Evolutionary conservation across 164 flowering plant genomes (phyloP).

Genomic region (Vitis rotundifolia): DNA sequence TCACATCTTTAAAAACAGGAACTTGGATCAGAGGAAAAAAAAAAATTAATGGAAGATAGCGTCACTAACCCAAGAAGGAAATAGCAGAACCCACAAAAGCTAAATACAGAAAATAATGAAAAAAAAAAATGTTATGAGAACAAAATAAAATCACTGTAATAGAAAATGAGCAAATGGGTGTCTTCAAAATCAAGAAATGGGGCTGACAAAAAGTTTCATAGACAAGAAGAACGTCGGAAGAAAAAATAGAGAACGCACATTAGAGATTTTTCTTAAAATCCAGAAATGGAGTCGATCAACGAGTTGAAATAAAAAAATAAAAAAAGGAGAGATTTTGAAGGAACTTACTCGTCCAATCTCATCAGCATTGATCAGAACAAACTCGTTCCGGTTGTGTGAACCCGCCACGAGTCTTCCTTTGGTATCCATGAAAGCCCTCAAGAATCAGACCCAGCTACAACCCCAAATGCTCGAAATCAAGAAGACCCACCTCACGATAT

Average conservation of each 20-base stretch:
- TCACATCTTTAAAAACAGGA: no score
- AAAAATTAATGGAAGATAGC: no score
- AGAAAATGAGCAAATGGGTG: conserved; percentile 4
- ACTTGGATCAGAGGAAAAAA: no score
- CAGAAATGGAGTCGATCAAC: not conserved
- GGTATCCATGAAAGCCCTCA: conserved; percentile 40
- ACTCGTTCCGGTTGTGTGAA: conserved; percentile 90
- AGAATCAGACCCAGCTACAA: conserved; percentile 1
- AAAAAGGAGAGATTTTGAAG: not conserved
- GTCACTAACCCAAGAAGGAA: no score
- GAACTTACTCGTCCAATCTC: conserved; percentile 73
- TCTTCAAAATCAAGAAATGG: conserved; percentile 10
- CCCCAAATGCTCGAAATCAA: no score
- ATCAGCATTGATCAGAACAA: conserved; percentile 90
- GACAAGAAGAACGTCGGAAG: not conserved
- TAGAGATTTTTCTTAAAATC: no score
- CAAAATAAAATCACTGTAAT: no score
- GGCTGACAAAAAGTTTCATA: not conserved
- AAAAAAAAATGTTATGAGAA: no score
- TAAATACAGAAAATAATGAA: no score
- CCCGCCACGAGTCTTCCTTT: conserved; percentile 83
- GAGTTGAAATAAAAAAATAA: not conserved
- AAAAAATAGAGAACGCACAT: no score
- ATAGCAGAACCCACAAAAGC: no score
- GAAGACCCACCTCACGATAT: conserved; percentile 13